phyloP scores from a whole-genome alignment of 371 early-diverging fungal species.

The Mucor plumbeus region DNA sequence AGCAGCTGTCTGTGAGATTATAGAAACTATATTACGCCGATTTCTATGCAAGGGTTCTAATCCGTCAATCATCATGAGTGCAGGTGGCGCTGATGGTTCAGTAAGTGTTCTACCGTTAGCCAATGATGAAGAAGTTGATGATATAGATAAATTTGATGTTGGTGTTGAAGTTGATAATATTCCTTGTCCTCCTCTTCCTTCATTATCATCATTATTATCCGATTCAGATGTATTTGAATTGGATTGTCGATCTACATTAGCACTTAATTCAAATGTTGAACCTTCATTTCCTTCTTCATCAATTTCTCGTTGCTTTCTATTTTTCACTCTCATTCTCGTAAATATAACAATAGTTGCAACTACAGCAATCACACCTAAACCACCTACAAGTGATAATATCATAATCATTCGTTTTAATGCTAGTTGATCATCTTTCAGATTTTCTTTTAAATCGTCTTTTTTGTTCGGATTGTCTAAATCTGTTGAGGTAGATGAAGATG shows the following conservation, averaged over 20 bases:
- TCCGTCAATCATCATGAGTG: slow-evolving; percentile 1
- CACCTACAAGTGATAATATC: slow-evolving; percentile 35
- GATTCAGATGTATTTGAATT: not conserved
- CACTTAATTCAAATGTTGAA: slow-evolving; percentile 22
- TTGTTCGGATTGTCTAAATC: not conserved
- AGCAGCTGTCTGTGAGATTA: slow-evolving; percentile 28
- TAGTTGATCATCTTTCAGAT: slow-evolving; percentile 17
- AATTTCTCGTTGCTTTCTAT: slow-evolving; percentile 22
- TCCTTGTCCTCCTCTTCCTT: not conserved
- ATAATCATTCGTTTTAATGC: slow-evolving; percentile 33
- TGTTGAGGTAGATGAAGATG: not conserved
- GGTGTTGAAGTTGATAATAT: not conserved
- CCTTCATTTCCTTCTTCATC: slow-evolving; percentile 19
- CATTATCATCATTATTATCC: not conserved
- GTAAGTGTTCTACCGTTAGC: slow-evolving; percentile 9
- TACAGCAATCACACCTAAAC: slow-evolving; percentile 38
- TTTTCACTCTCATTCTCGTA: slow-evolving; percentile 24
- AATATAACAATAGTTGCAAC: slow-evolving; percentile 33
- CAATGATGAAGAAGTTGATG: not conserved
- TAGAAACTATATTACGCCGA: slow-evolving; percentile 14
- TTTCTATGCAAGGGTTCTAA: not conserved
- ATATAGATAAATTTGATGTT: not conserved
- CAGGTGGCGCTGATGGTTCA: slow-evolving; percentile 34
- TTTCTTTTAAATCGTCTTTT: slow-evolving; percentile 12
- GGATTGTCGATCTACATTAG: slow-evolving; percentile 3